Conservation (phyloP, 1,284 basidiomycete genomes). For the Moesziomyces aphidis region DNA sequence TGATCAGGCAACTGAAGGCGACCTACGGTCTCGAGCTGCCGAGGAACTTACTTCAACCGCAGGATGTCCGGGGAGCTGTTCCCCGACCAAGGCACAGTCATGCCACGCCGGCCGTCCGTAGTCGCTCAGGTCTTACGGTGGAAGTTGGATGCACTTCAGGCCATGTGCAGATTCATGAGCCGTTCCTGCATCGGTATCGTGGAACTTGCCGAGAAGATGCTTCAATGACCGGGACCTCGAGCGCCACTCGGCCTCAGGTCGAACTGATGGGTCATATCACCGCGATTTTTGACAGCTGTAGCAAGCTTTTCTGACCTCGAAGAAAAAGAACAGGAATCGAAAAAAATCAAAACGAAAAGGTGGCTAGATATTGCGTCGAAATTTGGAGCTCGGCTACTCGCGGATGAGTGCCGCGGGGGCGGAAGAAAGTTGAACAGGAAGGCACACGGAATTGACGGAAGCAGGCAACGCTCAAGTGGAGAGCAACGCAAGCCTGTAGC, state of each 20-base stretch:
- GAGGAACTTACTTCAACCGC: constrained; percentile 27
- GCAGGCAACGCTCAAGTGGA: not conserved
- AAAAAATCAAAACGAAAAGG: not conserved
- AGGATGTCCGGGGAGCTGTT: not conserved
- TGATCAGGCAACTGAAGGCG: not conserved
- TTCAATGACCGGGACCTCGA: not conserved
- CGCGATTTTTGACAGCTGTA: constrained; percentile 1
- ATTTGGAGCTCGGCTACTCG: constrained; percentile 9
- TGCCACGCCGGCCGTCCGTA: too few relatives aligned
- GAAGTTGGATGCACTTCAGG: not conserved
- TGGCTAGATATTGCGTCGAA: not conserved
- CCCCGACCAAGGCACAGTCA: not conserved
- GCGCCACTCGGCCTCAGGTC: not conserved
- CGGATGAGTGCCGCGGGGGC: constrained; percentile 31
- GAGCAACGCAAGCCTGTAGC: constrained; percentile 8
- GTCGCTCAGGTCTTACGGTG: not conserved
- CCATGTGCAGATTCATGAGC: not conserved
- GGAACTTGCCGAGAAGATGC: not conserved
- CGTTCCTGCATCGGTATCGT: not conserved
- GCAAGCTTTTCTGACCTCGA: not conserved
- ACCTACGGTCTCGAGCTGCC: not conserved
- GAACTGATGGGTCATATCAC: constrained; percentile 7
- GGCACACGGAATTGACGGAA: constrained; percentile 37
- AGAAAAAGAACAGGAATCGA: not conserved
- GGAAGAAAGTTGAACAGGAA: constrained; percentile 34